Evolutionary conservation across 805 yeast species (phyloP), one percentile per base, ranked within the genome.

Genomic region (Saccharomycopsis schoenii): DNA sequence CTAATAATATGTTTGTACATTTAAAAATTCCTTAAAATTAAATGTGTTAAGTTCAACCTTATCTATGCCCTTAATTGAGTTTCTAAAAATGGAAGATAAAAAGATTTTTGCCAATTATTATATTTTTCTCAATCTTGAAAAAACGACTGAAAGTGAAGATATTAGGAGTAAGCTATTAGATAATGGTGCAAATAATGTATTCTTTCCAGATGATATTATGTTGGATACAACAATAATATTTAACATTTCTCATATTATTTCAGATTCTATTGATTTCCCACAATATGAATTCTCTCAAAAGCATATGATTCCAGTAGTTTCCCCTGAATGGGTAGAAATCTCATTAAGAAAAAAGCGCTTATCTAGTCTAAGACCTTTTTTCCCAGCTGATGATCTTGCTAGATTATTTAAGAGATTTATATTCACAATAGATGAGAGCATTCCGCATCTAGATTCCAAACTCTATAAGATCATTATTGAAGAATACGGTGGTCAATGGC

Each of bases 401-500:
- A 47, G 52, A 17, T 80, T 88, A 64, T 76, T 93, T 68, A 83
- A 83, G 62, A 80, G 81, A 58, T 79, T 82, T 17, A 81, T 82
- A 64, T 74, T 89, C 1, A 83, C 89, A 62, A 77, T 83, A 14
- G 83, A 88, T 8, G 80, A 82, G 34, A 70, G 83, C 29, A 78
- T 85, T 0, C 74, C 74, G 1, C 83, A 83, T 3, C 90, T 85
- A 64, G 78, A 80, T 56, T 92, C 85, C 60, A 82, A 81, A n/a
- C 77, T 89, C 15, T 80, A 83, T 65, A 85, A 84, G 6, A 89
- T 87, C 0, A 86, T 86, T 1, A 58, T 72, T 40, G 61, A 74
- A 1, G 72, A 80, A 21, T 84, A 88, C 0, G 77, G 88, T 62
- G 98, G 97, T 1, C 98, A 97, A 2, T 84, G 81, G 40, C 83